A percentile compares a stretch with the other conserved stretches of the same genome.
Evolutionary conservation across 345 rosid genomes (phyloP).

Genomic region (Eucalyptus tenuipes): DNA sequence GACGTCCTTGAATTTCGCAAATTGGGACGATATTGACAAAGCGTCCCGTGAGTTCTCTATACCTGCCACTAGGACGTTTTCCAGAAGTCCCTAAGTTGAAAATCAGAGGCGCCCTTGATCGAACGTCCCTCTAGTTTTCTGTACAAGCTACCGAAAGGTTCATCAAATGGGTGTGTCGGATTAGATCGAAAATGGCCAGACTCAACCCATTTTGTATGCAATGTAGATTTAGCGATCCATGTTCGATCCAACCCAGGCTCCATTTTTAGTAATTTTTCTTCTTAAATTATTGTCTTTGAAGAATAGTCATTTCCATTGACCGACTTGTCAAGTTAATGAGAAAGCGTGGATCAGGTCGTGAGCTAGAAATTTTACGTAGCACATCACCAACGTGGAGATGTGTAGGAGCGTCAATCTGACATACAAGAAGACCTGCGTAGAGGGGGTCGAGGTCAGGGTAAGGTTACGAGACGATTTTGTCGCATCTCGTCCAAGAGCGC

Average conservation of each 20-base stretch:
- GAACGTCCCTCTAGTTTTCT: no score
- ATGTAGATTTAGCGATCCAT: background rate
- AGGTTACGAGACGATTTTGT: background rate
- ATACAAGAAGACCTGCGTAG: no score
- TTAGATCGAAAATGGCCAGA: no score
- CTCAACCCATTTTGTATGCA: background rate
- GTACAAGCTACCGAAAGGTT: no score
- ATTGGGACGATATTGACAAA: no score
- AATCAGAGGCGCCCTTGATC: no score
- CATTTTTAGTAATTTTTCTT: background rate
- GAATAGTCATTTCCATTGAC: background rate
- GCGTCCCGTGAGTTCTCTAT: no score
- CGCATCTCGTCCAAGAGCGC: no score
- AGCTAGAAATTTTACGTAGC: background rate
- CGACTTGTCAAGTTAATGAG: background rate
- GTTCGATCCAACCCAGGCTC: rapidly evolving
- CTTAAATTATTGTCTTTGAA: background rate
- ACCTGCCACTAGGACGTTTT: no score
- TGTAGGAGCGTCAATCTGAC: background rate
- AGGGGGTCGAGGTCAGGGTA: background rate
- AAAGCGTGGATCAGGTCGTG: background rate
- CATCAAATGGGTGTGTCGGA: no score
- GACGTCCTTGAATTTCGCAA: no score
- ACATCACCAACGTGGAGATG: background rate
- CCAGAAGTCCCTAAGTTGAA: no score